A percentile compares a stretch with the other conserved stretches of the same genome.
These are phyloP conservation scores for Talaromyces liani DNA, from an alignment of 495 filamentous ascomycete species.

Conservation along the genomic window DNA sequence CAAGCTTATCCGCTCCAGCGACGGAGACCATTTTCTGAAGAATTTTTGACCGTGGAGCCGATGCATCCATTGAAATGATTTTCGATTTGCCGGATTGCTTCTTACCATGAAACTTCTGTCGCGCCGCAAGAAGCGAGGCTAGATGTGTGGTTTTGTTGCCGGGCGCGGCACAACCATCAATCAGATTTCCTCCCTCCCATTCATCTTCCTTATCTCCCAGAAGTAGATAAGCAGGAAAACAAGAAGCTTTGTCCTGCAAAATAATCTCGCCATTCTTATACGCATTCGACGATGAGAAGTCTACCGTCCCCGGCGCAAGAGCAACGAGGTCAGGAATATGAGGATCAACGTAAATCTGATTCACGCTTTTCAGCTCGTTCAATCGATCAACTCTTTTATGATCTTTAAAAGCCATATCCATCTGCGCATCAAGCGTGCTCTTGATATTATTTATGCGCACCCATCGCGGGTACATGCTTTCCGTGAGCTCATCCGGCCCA, in stretches of 20 bases:
- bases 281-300: constrained; percentile 60
- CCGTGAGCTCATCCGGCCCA: constrained; percentile 13
- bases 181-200: constrained; percentile 54
- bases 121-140: constrained; percentile 54
- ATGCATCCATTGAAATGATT: constrained; percentile 39
- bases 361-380: constrained; percentile 23
- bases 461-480: constrained; percentile 67
- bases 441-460: constrained; percentile 78
- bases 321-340: constrained; percentile 81
- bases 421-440: constrained; percentile 58
- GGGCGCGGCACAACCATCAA: constrained; percentile 89
- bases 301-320: constrained; percentile 50
- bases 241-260: constrained; percentile 93
- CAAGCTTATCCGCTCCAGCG: constrained; percentile 59
- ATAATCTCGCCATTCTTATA: constrained; percentile 75
- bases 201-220: constrained; percentile 45
- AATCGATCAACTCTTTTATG: constrained; percentile 47
- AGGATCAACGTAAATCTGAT: constrained; percentile 55
- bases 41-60: constrained; percentile 51
- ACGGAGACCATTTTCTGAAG: constrained; percentile 73
- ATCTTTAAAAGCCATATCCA: constrained; percentile 57
- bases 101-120: constrained; percentile 6
- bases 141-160: constrained; percentile 97
- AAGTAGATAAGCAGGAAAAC: constrained; percentile 79
- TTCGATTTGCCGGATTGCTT: constrained; percentile 15